These are phyloP conservation scores for Delitschia confertaspora DNA, from an alignment of 495 filamentous ascomycete genomes.

Conservation along the genomic window DNA sequence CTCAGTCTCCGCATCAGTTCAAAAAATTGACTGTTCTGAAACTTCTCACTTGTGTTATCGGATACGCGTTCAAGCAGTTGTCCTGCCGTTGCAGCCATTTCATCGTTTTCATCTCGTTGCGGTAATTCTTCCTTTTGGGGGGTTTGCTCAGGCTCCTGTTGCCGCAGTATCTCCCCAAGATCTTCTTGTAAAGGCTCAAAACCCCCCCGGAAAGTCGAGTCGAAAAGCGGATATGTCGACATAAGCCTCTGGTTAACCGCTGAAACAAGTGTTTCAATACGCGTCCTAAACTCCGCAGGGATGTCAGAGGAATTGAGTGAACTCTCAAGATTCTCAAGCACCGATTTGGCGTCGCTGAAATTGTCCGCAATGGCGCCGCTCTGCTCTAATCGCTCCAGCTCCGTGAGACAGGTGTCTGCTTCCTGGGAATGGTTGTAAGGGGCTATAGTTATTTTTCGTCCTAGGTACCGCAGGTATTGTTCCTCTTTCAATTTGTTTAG, in stretches of 20 bases:
- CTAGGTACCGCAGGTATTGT: too few species aligned
- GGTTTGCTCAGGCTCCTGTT: slow-evolving; percentile 20
- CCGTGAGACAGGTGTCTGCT: too few species aligned
- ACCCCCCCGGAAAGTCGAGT: slow-evolving; percentile 1
- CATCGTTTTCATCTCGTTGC: slow-evolving; percentile 52
- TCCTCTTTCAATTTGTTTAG: too few species aligned
- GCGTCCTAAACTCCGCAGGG: slow-evolving; percentile 5
- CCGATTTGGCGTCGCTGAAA: slow-evolving; percentile 18
- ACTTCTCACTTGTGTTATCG: slow-evolving; percentile 60
- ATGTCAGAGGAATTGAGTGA: too few species aligned
- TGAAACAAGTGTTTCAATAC: slow-evolving; percentile 9
- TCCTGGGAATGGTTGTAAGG: too few species aligned
- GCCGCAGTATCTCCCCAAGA: slow-evolving; percentile 3
- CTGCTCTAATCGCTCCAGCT: slow-evolving; percentile 12
- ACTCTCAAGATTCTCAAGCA: too few species aligned
- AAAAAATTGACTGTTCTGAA: slow-evolving; percentile 69
- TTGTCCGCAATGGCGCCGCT: slow-evolving; percentile 9
- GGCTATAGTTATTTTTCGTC: too few species aligned
- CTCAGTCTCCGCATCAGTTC: slow-evolving; percentile 56
- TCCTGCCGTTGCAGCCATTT: slow-evolving; percentile 61
- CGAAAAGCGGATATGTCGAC: slow-evolving; percentile 18
- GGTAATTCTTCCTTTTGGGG: slow-evolving; percentile 22
- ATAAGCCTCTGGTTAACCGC: slow-evolving; percentile 24
- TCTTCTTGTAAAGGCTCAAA: slow-evolving; percentile 17
- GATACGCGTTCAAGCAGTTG: slow-evolving; percentile 61